Conservation (phyloP, 495 filamentous ascomycete genomes). For the Talaromyces thailandensis region DNA sequence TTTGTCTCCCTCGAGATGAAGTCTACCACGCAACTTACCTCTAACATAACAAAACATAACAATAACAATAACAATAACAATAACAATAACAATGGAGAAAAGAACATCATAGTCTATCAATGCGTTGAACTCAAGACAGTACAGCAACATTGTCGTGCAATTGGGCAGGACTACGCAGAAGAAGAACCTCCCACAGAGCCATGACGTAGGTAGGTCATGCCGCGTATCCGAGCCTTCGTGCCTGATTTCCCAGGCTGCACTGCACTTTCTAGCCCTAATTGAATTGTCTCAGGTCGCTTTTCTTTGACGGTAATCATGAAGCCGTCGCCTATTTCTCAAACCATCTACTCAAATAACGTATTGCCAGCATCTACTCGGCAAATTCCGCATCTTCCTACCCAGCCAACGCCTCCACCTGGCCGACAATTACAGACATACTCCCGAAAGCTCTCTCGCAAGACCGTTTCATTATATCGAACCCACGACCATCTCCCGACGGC, state of each 20-base stretch:
- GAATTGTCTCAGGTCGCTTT: neutral
- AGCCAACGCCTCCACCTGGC: conserved; percentile 52
- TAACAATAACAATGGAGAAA: too few species aligned
- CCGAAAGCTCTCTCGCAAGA: conserved; percentile 42
- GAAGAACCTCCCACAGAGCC: neutral
- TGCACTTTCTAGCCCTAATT: neutral
- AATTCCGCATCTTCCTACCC: conserved; percentile 45
- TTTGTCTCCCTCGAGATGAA: neutral
- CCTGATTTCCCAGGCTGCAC: neutral
- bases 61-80: too few species aligned
- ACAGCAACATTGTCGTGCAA: too few species aligned
- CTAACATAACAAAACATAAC: too few species aligned
- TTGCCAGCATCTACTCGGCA: conserved; percentile 38
- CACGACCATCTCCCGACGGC: conserved; percentile 47
- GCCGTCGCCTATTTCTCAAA: conserved; percentile 50
- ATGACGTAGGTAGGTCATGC: neutral
- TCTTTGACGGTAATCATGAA: conserved; percentile 27
- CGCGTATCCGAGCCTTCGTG: neutral
- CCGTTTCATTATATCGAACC: conserved; percentile 57
- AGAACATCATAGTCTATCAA: too few species aligned
- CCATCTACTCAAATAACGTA: conserved; percentile 32
- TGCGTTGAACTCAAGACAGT: too few species aligned
- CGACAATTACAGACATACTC: conserved; percentile 47
- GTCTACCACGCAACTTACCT: too few species aligned
- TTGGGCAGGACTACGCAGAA: neutral